Conservation (phyloP, 2,329 filamentous ascomycete species). For the Fusarium udum region DNA sequence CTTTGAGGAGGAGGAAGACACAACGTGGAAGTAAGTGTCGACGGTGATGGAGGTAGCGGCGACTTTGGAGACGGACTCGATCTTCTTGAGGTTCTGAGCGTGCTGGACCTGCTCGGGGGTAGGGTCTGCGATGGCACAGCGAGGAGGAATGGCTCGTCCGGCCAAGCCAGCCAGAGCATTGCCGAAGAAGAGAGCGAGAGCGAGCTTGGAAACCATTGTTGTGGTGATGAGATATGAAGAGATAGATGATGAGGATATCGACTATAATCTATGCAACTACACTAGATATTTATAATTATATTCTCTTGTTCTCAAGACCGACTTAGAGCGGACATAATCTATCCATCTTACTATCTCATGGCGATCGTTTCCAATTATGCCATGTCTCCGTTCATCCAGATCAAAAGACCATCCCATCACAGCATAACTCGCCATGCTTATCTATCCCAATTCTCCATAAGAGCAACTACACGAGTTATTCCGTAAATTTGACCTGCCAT, state of each 20-base stretch:
- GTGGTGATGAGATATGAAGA: background rate
- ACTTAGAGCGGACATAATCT: background rate
- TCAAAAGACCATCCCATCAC: slow-evolving; percentile 10
- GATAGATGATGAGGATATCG: background rate
- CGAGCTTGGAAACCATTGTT: slow-evolving; percentile 28
- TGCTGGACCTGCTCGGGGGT: slow-evolving; percentile 17
- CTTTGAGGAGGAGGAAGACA: slow-evolving; percentile 34
- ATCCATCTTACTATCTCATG: background rate
- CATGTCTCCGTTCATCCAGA: slow-evolving; percentile 1
- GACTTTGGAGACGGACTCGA: slow-evolving; percentile 7
- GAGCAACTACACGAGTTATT: background rate
- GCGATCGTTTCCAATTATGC: slow-evolving; percentile 10
- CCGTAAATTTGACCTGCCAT: slow-evolving; percentile 7
- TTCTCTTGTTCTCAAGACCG: rapidly evolving
- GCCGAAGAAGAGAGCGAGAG: slow-evolving; percentile 16
- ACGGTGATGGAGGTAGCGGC: slow-evolving; percentile 19
- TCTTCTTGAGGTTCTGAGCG: slow-evolving; percentile 11
- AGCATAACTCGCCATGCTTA: background rate
- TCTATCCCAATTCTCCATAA: background rate
- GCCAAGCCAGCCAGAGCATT: slow-evolving; percentile 13
- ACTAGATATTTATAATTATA: slow-evolving; percentile 1
- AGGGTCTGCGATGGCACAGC: slow-evolving; percentile 22
- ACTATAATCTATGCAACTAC: background rate
- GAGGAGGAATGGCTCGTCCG: slow-evolving; percentile 6
- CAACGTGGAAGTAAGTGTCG: slow-evolving; percentile 41